Conservation (phyloP, 306 rosid genomes). For the Echinosophora koreensis region DNA sequence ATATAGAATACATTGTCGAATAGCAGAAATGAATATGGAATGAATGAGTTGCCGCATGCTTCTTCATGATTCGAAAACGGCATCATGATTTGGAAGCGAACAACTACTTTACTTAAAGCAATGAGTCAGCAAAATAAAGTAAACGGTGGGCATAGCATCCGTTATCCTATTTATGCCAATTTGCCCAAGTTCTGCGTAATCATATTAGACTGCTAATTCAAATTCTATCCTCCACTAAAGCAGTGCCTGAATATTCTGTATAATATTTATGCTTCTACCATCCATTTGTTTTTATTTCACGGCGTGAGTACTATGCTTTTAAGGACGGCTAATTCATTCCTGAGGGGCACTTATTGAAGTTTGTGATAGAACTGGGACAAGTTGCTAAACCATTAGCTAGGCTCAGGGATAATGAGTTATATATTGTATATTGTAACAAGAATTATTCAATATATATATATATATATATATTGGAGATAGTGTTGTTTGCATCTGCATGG, state of each 20-base stretch:
- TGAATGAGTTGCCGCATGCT: conserved; percentile 11
- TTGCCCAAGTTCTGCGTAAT: not conserved
- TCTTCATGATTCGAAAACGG: not conserved
- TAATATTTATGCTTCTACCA: not conserved
- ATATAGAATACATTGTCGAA: not conserved
- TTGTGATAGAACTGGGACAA: conserved; percentile 3
- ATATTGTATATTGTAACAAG: too few species aligned
- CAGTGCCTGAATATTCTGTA: conserved; percentile 26
- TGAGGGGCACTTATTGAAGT: not conserved
- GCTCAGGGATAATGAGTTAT: too few species aligned
- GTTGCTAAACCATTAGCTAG: not conserved
- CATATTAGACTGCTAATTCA: not conserved
- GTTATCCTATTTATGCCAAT: conserved; percentile 9
- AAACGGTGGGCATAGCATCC: conserved; percentile 9
- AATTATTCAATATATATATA: too few species aligned
- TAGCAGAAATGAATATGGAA: not conserved
- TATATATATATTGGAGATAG: too few species aligned
- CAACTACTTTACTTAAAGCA: conserved; percentile 35
- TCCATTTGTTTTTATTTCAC: not conserved
- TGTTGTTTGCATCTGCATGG: not conserved
- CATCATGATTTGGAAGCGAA: conserved; percentile 13
- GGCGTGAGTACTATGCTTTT: not conserved
- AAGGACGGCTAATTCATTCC: not conserved
- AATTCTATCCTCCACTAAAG: not conserved
- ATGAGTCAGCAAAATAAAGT: not conserved